A percentile compares a stretch with the other conserved stretches of the same genome.
phyloP scores from a whole-genome alignment of 257 asterid genomes.

The Gentiana macrophylla region DNA sequence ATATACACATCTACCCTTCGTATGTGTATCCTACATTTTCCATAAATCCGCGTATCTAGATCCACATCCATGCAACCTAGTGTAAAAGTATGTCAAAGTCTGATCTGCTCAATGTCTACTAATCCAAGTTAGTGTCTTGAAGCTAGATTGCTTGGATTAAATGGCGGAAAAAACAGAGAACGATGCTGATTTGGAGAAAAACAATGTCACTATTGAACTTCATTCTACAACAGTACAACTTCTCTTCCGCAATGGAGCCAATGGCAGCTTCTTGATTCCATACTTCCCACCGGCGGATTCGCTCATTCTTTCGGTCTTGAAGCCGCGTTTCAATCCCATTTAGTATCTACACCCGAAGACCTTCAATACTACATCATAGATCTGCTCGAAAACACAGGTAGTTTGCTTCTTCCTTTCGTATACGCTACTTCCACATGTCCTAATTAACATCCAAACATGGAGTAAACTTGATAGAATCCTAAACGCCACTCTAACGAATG shows the following conservation, averaged over 20 bases:
- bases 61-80: no score
- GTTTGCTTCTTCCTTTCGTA: constrained; percentile 81
- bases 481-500: constrained; percentile 71
- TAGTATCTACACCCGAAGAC: constrained; percentile 45
- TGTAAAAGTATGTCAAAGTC: no score
- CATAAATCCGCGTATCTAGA: no score
- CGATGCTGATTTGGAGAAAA: constrained; percentile 9
- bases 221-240: constrained; percentile 1
- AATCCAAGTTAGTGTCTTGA: neutral
- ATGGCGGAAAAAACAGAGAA: constrained; percentile 6
- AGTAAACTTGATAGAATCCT: constrained; percentile 1
- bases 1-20: no score
- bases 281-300: constrained; percentile 95
- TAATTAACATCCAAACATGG: no score
- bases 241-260: constrained; percentile 62
- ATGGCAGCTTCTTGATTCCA: constrained; percentile 87
- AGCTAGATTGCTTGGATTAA: constrained; percentile 3
- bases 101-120: no score
- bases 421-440: no score
- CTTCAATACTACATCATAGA: constrained; percentile 40
- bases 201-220: constrained; percentile 9
- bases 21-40: no score
- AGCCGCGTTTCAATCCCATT: constrained; percentile 68
- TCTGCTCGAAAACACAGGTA: constrained; percentile 71
- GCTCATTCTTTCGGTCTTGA: constrained; percentile 96